A percentile compares a stretch with the other conserved stretches of the same genome.
Evolutionary conservation across 2,329 filamentous ascomycete genomes (phyloP).

Genomic region (Penicillium corylophilum): DNA sequence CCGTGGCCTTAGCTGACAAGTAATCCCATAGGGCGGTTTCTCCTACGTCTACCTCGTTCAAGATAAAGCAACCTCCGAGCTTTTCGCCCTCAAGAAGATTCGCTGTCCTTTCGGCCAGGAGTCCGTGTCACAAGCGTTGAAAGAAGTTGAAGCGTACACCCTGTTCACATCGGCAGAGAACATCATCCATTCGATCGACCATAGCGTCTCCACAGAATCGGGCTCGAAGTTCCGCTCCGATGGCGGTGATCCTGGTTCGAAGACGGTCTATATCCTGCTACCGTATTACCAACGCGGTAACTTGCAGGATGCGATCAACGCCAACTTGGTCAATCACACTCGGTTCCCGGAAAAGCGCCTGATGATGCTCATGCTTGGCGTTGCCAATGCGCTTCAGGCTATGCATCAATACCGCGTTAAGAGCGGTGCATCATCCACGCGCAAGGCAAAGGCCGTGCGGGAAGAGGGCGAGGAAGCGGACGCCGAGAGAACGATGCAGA

Average conservation of each 20-base stretch:
- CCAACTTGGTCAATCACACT: slow-evolving; percentile 93
- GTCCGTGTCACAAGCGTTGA: slow-evolving; percentile 89
- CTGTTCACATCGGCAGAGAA: slow-evolving; percentile 80
- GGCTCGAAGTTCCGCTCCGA: slow-evolving; percentile 55
- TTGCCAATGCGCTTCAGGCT: slow-evolving; percentile 79
- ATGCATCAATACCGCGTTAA: slow-evolving; percentile 86
- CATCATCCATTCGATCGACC: slow-evolving; percentile 84
- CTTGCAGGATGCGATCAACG: slow-evolving; percentile 97
- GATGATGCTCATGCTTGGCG: slow-evolving; percentile 87
- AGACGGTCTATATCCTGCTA: slow-evolving; percentile 94
- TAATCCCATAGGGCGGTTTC: slow-evolving; percentile 73
- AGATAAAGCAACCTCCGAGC: slow-evolving; percentile 76
- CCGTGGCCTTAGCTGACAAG: slow-evolving; percentile 10
- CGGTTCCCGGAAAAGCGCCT: slow-evolving; percentile 83
- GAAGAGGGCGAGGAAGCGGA: slow-evolving; percentile 58
- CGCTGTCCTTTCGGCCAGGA: slow-evolving; percentile 96
- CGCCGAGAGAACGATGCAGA: slow-evolving; percentile 39
- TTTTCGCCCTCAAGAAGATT: slow-evolving; percentile 98
- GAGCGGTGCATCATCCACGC: slow-evolving; percentile 53
- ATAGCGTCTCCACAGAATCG: slow-evolving; percentile 74
- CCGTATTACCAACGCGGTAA: slow-evolving; percentile 96
- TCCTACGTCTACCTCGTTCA: slow-evolving; percentile 99
- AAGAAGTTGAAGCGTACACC: slow-evolving; percentile 94
- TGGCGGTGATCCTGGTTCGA: slow-evolving; percentile 63
- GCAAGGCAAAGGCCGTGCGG: slow-evolving; percentile 56